Base-by-base conservation (phyloP, 352 stramenopile species). In the Thalassiosira delicatula region DNA sequence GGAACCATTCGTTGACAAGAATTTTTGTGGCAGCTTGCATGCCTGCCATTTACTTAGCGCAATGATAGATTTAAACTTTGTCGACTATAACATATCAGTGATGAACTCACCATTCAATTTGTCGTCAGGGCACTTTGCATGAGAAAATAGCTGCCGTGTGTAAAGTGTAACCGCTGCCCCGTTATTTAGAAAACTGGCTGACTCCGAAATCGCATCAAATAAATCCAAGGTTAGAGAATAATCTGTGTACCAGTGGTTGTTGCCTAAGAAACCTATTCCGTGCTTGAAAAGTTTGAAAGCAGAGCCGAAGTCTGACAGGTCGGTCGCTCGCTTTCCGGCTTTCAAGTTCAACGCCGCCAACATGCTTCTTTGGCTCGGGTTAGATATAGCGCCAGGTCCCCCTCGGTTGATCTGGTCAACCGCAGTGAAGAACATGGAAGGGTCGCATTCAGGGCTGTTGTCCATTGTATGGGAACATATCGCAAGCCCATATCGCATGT, bases 81-180 rank as follows among this genome's bases (percentile, higher is more conserved):
- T 17, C 8, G 40, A 49, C 8, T 49, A 49, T 49, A 17, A 17
- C 40, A 49, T n/a, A n/a, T n/a, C n/a, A n/a, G n/a, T n/a, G n/a
- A 49, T 49, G 40, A 49, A 49, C 51, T 60, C 25, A 60, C 57
- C 60, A 44, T 61, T 59, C n/a, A 81, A 61, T 33, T 81, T 81
- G 23, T 81, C 73, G 2, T 76, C 62, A 29, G 44, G 23, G 29
- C 62, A 68, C 23, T 59, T 69, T 3, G 65, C 73, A 53, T 69
- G 33, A 17, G 37, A 11, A 40, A 35, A 21, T 17, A 79, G 21
- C 33, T 62, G 14, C 21, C 21, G 21, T 14, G 27, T 9, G 35
- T 61, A 70, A 8, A 17, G 17, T 8, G 21, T 63, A 32, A 33
- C 11, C 21, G 53, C 70, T 23, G 25, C 25, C 37, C 21, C 1